Evolutionary conservation across 805 yeast genomes (phyloP), one percentile per base, ranked within the genome.

Genomic region (Wickerhamomyces kurtzmanii): DNA sequence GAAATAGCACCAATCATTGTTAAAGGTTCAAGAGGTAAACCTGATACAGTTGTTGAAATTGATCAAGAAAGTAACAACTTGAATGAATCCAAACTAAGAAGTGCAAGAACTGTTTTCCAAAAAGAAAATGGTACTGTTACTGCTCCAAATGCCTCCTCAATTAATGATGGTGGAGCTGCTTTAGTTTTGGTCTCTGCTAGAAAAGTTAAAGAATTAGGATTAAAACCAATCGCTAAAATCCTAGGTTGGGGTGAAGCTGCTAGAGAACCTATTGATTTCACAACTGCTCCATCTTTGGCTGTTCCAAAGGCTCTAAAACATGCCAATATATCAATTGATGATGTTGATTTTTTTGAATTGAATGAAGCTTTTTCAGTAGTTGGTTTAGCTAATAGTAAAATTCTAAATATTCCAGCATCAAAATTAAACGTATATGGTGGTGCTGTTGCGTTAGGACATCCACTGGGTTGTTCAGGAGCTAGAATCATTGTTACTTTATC

Each of bases 191-290:
- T 85, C 29, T 81, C 94, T 33, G 96, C 74, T 52, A 62, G 62
- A 38, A 86, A 87, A 65, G 68, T 87, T 46, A 73, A 75, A 54
- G 95, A 87, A 68, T 72, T 86, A 45, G 79, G 80, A 25, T 64
- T 91, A 51, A 85, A 66, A 53, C 98, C 99, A 39, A 54, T 91
- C 37, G 97, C 96, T 35, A 75, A 75, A 56, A 78, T 91, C 46
- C 53, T 71, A 30, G 94, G 96, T 36, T 89, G 95, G 94, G 98
- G 94, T 59, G 99, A 91, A 55, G 97, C 97, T 48, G 98, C 94
- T 32, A 87, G 85, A 55, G 75, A 75, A 24, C 98, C 99, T 40
- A 71, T 80, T 45, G 93, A 87, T 62, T 91, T 91, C 70, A 89
- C 98, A 31, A 81, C 91, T 59, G 86, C 97, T 17, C 98, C 99